phyloP scores from a whole-genome alignment of 148 eudicot species.

The Rhododendron henanense region DNA sequence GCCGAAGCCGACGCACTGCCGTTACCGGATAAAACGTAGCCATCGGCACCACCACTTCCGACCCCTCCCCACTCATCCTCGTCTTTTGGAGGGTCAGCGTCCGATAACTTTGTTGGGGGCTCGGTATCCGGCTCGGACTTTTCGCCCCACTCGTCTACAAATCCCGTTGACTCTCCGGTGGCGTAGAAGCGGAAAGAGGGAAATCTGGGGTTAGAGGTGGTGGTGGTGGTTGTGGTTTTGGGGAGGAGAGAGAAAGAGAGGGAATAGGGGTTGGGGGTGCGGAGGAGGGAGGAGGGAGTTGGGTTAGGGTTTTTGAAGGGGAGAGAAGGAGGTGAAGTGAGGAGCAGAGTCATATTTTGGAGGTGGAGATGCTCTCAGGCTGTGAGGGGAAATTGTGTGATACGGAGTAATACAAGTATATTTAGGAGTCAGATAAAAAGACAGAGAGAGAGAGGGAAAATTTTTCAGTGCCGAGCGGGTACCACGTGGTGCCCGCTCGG shows the following conservation, averaged over 20 bases:
- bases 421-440: too few relatives aligned
- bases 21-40: conserved; percentile 20
- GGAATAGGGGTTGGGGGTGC: conserved; percentile 2
- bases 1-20: conserved; percentile 14
- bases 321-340: conserved; percentile 32
- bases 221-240: conserved; percentile 7
- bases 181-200: conserved; percentile 15
- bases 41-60: conserved; percentile 17
- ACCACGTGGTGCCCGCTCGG: too few relatives aligned
- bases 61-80: conserved; percentile 57
- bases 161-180: conserved; percentile 4
- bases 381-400: background rate
- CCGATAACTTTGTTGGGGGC: conserved; percentile 36
- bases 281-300: conserved; percentile 4
- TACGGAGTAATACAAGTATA: too few relatives aligned
- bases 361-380: background rate
- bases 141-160: conserved; percentile 75
- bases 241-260: conserved; percentile 16
- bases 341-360: conserved; percentile 45
- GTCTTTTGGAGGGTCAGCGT: conserved; percentile 55
- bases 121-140: conserved; percentile 52
- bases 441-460: too few relatives aligned
- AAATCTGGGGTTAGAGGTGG: conserved; percentile 16
- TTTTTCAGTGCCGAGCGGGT: too few relatives aligned
- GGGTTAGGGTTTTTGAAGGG: conserved; percentile 19